Conservation (phyloP, 148 eudicot species). For the Diospyros kaki region DNA sequence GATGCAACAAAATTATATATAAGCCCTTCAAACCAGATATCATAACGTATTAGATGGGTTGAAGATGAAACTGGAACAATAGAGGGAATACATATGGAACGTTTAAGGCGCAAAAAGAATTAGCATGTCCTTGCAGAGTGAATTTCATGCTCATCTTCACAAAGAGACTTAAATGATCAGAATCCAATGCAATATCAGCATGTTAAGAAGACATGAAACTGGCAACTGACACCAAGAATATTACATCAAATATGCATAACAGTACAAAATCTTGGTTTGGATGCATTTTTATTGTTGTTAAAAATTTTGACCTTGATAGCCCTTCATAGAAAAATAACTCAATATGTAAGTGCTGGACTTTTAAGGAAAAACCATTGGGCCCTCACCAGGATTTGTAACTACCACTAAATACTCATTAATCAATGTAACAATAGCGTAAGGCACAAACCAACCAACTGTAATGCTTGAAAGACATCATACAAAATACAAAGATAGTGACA, state of each 20-base stretch:
- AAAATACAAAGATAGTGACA: background rate
- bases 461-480: background rate
- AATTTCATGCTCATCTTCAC: background rate
- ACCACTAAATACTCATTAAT: background rate
- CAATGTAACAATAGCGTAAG: background rate
- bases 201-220: background rate
- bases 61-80: background rate
- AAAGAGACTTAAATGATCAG: background rate
- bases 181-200: constrained; percentile 2
- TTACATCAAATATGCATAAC: background rate
- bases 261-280: background rate
- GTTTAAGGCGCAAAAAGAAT: background rate
- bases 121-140: background rate
- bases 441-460: too few relatives aligned
- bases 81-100: background rate
- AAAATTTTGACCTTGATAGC: background rate
- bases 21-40: background rate
- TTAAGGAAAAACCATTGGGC: background rate
- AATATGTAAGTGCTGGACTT: background rate
- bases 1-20: background rate
- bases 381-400: background rate
- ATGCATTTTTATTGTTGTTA: background rate
- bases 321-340: background rate
- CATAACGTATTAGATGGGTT: background rate
- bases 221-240: background rate